Evolutionary conservation across 1,284 basidiomycete species (phyloP), one percentile per base, ranked within the genome.

Genomic region (Puccinia coronata): DNA sequence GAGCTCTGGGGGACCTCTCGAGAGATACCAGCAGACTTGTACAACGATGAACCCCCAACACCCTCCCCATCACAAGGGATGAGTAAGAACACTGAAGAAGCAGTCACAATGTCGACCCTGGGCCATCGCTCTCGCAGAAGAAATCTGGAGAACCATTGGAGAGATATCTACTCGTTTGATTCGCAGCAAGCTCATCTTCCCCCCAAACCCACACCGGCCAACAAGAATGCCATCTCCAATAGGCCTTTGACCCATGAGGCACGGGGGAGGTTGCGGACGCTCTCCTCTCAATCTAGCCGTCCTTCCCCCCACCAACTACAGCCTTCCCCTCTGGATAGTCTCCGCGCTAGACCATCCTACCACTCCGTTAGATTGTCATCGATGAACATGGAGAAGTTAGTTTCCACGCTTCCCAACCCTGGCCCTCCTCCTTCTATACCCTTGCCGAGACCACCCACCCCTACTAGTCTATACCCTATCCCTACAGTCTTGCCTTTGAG

Each of bases 1-100:
- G 72, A 74, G 25, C 2, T 61, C 8, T 74, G 72, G 72, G 72
- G 72, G 12, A 74, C 72, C 57, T 61, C 72, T 0, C 20, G 41
- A 2, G 72, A 74, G 69, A 18, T 31, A 14, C 49, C 69, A 11
- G 1, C 34, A 3, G 49, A 11, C 9, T 2, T 14, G 28, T 14
- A 49, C 43, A 1, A 47, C 43, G 39, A 12, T 20, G 31, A 65
- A 14, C 23, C 39, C 63, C 12, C 59, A 12, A 0, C 67, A n/a
- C 55, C 55, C 31, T n/a, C 1, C 3, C 55, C n/a, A 31, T 11
- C 55, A 3, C 18, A 11, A 59, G 43, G 43, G 6, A 16, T 55
- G n/a, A n/a, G n/a, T n/a, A 14, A 31, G 61, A 34, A 18, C 3
- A 36, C 9, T 16, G 43, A 8, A 31, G 14, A 18, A 31, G 23